These are phyloP conservation scores for Colletotrichum sp. DNA, from an alignment of 2,329 filamentous ascomycete genomes.

Conservation along the genomic window DNA sequence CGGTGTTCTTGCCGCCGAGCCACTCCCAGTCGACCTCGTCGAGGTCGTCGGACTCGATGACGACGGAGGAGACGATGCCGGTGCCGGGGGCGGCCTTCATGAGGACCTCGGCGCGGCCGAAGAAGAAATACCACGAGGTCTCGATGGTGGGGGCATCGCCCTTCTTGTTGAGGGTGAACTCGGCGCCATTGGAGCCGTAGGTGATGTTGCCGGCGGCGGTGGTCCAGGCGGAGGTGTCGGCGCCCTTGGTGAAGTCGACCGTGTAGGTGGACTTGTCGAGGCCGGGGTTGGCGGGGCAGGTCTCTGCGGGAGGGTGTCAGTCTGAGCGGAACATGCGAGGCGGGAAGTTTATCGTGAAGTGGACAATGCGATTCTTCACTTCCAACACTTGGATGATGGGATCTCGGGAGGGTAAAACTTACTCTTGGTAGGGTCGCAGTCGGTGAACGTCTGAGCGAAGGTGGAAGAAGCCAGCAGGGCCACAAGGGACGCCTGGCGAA, in stretches of 20 bases:
- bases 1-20: constrained; percentile 69
- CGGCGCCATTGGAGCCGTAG: constrained; percentile 33
- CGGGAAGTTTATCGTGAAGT: neutral
- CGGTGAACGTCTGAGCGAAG: constrained; percentile 16
- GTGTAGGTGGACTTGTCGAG: constrained; percentile 60
- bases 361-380: neutral
- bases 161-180: constrained; percentile 61
- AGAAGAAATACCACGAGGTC: constrained; percentile 83
- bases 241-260: constrained; percentile 68
- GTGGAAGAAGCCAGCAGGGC: constrained; percentile 14
- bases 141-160: constrained; percentile 67
- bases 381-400: neutral
- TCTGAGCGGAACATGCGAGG: neutral
- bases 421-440: constrained; percentile 21
- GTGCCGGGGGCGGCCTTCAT: constrained; percentile 42
- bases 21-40: constrained; percentile 90
- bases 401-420: neutral
- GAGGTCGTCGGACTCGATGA: constrained; percentile 76
- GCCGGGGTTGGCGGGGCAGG: constrained; percentile 68
- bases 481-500: constrained; percentile 20
- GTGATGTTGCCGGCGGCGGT: constrained; percentile 28
- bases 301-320: constrained; percentile 25
- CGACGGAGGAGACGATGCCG: constrained; percentile 78
- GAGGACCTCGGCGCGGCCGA: constrained; percentile 73
- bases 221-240: constrained; percentile 47